phyloP scores from a whole-genome alignment of 352 stramenopile species.

The Phytopythium litorale region DNA sequence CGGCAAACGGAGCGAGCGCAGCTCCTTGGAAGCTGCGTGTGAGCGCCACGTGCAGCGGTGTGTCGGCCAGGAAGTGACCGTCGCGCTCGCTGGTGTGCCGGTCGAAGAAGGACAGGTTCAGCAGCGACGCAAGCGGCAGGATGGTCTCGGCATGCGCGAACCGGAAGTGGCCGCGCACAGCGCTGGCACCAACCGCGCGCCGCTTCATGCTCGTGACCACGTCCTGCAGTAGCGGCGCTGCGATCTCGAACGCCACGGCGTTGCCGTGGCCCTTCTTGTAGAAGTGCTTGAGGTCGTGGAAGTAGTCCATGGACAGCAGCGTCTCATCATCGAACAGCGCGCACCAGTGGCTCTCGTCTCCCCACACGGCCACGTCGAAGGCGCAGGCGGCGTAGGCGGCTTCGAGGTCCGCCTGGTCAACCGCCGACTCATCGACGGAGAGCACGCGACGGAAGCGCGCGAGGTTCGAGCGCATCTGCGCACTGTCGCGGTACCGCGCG shows the following conservation, averaged over 20 bases:
- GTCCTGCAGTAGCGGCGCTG: constrained; percentile 61
- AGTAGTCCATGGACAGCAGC: constrained; percentile 82
- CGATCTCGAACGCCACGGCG: constrained; percentile 68
- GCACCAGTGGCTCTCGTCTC: constrained; percentile 58
- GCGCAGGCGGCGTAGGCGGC: constrained; percentile 75
- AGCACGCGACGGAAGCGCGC: constrained; percentile 23
- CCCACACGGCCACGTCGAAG: constrained; percentile 66
- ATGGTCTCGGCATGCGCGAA: constrained; percentile 86
- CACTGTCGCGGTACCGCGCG: constrained; percentile 39
- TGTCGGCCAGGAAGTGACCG: constrained; percentile 57
- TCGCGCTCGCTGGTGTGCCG: constrained; percentile 44
- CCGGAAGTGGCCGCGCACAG: constrained; percentile 65
- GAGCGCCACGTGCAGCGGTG: constrained; percentile 41
- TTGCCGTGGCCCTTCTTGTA: constrained; percentile 83
- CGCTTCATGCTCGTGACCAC: constrained; percentile 55
- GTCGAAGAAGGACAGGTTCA: constrained; percentile 75
- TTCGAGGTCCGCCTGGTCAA: constrained; percentile 65
- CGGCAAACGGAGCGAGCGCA: constrained; percentile 60
- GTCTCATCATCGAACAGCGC: constrained; percentile 56
- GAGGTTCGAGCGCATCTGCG: constrained; percentile 53
- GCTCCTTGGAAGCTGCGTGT: constrained; percentile 58
- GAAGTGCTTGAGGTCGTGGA: constrained; percentile 84
- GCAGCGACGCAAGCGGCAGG: constrained; percentile 61
- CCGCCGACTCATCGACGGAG: constrained; percentile 1
- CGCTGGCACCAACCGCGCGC: constrained; percentile 25